Evolutionary conservation across 1,284 basidiomycete genomes (phyloP), one percentile per base, ranked within the genome.

Genomic region (Boletellus dicymbophilus): DNA sequence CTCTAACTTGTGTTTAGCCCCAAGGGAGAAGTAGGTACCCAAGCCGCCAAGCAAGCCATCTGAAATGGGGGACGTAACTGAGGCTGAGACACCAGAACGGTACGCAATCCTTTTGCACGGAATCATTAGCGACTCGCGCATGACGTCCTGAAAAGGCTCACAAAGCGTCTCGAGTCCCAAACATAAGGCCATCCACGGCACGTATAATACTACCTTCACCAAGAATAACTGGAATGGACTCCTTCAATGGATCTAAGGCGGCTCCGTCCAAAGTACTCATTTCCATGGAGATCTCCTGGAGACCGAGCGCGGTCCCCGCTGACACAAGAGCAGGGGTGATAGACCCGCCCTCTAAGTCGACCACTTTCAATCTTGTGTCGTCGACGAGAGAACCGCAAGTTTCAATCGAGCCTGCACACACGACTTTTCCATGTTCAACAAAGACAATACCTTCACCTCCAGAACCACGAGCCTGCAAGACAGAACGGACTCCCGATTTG

Each of bases 121-220:
- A 31, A 27, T 49, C 2, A 22, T 56, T 26, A 58, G 33, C 37
- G 27, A 4, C 31, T 23, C 25, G 2, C 27, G n/a, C 39, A 13
- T 7, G n/a, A 36, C 37, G 28, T n/a, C 20, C 22, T 36, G 33
- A 28, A 51, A 36, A 18, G 30, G n/a, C 88, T 57, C 63, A 90
- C 88, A 90, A 73, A 26, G 85, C 81, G 67, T 92, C 80, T 18
- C 90, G 80, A 33, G 82, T 84, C 2, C 76, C 82, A 62, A 86
- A 93, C 52, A 81, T 73, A 13, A 93, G 76, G 1, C 90, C 92
- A 61, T 95, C 92, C 9, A 78, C 79, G 3, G 88, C 92, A 34
- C 78, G 80, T 7, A 81, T 71, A 22, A 90, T 69, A 1, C 81
- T 66, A 23, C 74, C 76, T 37, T 82, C 71, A 30, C 80, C 82